A percentile compares a stretch with the other conserved stretches of the same genome.
These are phyloP conservation scores for Tricholoma flavovirens DNA, from an alignment of 768 basidiomycete genomes.

Conservation along the genomic window DNA sequence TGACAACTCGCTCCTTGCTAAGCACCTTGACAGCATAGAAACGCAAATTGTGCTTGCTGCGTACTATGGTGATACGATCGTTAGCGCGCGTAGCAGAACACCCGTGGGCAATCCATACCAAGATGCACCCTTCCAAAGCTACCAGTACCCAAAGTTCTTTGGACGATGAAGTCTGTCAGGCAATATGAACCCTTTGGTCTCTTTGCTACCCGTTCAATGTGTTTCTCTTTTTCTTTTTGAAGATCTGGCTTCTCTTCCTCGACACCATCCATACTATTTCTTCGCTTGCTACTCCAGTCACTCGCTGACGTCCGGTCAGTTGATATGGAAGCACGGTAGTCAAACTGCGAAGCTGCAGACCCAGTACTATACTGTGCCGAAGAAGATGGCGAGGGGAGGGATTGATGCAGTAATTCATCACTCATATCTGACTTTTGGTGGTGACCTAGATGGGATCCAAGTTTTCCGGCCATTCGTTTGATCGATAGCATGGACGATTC, in stretches of 20 bases:
- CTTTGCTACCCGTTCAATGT: conserved; percentile 24
- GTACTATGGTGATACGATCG: conserved; percentile 42
- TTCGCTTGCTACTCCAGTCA: conserved; percentile 36
- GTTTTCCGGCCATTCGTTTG: conserved; percentile 47
- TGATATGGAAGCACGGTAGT: conserved; percentile 63
- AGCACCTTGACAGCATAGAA: conserved; percentile 96
- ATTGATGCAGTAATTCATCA: conserved; percentile 17
- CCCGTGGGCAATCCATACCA: conserved; percentile 37
- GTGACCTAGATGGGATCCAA: conserved; percentile 36
- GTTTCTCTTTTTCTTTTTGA: conserved; percentile 26
- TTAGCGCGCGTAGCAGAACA: conserved; percentile 7
- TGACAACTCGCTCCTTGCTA: conserved; percentile 87
- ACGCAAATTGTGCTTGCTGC: conserved; percentile 90
- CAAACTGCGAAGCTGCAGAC: conserved; percentile 32
- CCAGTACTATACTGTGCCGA: conserved; percentile 26
- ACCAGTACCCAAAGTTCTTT: conserved; percentile 85
- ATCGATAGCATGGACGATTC: conserved; percentile 25
- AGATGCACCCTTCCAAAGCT: conserved; percentile 97
- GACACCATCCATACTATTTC: conserved; percentile 30
- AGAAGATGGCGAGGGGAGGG: conserved; percentile 24
- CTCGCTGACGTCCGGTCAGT: conserved; percentile 59
- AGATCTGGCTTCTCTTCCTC: conserved; percentile 21
- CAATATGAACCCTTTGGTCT: conserved; percentile 64
- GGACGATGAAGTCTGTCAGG: conserved; percentile 72
- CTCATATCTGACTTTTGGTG: conserved; percentile 18